Percentiles rank a stretch among this genome's conserved stretches.
Evolutionary conservation across 129 eudicot species (phyloP).

Genomic region (Kitagawia praeruptora): DNA sequence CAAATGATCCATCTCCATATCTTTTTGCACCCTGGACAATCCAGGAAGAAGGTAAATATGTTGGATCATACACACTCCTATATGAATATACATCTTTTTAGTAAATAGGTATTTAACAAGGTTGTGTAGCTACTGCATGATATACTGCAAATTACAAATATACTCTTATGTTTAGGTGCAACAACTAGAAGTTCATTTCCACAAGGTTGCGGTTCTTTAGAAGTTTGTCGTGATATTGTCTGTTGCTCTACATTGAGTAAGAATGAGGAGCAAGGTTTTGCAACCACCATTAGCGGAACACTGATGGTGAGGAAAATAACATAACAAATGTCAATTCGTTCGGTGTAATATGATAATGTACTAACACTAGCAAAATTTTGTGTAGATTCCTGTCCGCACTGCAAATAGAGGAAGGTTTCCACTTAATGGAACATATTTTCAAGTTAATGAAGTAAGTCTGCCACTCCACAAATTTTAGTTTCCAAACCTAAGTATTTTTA

Average conservation of each 20-base stretch:
- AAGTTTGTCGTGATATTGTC: conserved; percentile 14
- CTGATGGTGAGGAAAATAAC: conserved; percentile 45
- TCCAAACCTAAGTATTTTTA: not conserved
- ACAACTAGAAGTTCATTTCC: conserved; percentile 13
- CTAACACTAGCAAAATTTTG: not conserved
- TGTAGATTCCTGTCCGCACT: conserved; percentile 54
- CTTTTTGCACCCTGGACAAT: conserved; percentile 36
- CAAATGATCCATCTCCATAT: conserved; percentile 45
- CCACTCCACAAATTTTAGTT: not conserved
- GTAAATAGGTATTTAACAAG: not conserved
- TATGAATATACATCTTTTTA: not conserved
- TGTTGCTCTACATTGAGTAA: conserved; percentile 10
- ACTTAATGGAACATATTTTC: conserved; percentile 77
- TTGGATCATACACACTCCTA: not conserved
- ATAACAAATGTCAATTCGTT: not conserved
- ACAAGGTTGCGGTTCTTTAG: not conserved
- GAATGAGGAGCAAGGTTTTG: conserved; percentile 13
- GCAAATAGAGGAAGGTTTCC: conserved; percentile 56
- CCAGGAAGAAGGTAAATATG: conserved; percentile 37
- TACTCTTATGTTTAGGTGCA: not conserved
- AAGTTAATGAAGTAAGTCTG: conserved; percentile 57
- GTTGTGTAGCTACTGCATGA: not conserved
- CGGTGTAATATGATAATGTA: not conserved
- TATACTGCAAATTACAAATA: not conserved
- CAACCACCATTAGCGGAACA: conserved; percentile 43